Conservation (phyloP, 495 filamentous ascomycete species). For the Podospora sp. region DNA sequence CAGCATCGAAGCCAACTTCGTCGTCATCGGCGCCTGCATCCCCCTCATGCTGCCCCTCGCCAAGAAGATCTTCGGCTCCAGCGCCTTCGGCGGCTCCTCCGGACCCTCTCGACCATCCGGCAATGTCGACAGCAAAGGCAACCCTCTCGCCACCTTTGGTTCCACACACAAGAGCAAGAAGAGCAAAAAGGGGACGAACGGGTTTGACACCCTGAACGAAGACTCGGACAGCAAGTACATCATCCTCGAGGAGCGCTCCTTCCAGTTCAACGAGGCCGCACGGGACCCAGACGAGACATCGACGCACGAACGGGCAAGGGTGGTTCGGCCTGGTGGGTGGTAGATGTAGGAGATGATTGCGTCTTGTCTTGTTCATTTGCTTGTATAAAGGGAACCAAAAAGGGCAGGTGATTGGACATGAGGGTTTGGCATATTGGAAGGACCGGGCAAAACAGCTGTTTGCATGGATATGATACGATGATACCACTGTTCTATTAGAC, state of each 20-base stretch:
- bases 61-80: slow-evolving; percentile 23
- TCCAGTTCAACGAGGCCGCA: slow-evolving; percentile 10
- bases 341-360: too few relatives aligned
- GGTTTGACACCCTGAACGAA: slow-evolving; percentile 9
- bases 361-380: too few relatives aligned
- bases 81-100: slow-evolving; percentile 17
- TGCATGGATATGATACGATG: too few relatives aligned
- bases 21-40: slow-evolving; percentile 28
- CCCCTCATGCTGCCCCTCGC: slow-evolving; percentile 24
- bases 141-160: not conserved
- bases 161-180: not conserved
- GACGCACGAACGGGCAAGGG: too few relatives aligned
- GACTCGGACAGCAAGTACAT: slow-evolving; percentile 23
- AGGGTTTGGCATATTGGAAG: too few relatives aligned
- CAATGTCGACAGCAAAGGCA: not conserved
- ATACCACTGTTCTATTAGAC: too few relatives aligned
- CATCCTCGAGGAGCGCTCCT: slow-evolving; percentile 27
- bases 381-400: too few relatives aligned
- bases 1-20: slow-evolving; percentile 28
- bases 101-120: not conserved
- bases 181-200: not conserved
- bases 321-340: too few relatives aligned
- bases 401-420: too few relatives aligned
- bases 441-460: too few relatives aligned
- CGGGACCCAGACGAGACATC: too few relatives aligned